These are phyloP conservation scores for Aspergillus fijiensis DNA, from an alignment of 2,329 filamentous ascomycete genomes.

Conservation along the genomic window DNA sequence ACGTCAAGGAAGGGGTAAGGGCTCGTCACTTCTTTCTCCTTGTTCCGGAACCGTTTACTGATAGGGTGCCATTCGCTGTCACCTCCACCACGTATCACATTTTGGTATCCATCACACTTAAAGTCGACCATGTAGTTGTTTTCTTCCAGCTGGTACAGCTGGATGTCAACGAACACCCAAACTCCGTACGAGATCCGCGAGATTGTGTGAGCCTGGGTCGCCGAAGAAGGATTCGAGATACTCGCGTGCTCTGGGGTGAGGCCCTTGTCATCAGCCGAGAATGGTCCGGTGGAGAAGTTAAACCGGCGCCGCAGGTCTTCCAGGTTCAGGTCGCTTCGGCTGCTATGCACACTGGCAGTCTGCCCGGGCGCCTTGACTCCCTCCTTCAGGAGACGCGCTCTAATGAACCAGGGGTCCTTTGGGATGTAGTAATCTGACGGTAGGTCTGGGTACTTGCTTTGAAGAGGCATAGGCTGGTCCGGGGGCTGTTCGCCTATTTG, in stretches of 20 bases:
- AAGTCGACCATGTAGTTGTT: conserved; percentile 96
- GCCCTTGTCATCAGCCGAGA: conserved; percentile 35
- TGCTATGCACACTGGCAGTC: conserved; percentile 40
- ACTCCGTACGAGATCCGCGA: conserved; percentile 63
- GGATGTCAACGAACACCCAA: conserved; percentile 94
- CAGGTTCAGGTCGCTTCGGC: conserved; percentile 43
- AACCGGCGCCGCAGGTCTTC: conserved; percentile 43
- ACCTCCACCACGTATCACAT: conserved; percentile 61
- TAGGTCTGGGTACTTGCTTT: conserved; percentile 46
- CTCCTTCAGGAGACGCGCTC: conserved; percentile 81
- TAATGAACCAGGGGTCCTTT: conserved; percentile 91
- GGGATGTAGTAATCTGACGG: conserved; percentile 74
- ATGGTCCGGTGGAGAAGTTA: conserved; percentile 35
- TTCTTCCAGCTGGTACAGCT: conserved; percentile 90
- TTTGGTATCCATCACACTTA: conserved; percentile 97
- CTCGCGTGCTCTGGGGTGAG: conserved; percentile 35
- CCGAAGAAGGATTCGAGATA: conserved; percentile 38
- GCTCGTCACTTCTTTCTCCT: conserved; percentile 92
- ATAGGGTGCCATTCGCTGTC: conserved; percentile 50
- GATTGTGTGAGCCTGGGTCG: conserved; percentile 33
- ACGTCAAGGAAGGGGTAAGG: conserved; percentile 96
- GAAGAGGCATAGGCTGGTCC: conserved; percentile 41
- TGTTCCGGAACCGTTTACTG: conserved; percentile 55
- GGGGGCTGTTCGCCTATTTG: conserved; percentile 38
- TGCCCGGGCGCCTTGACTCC: conserved; percentile 62